Evolutionary conservation across 768 basidiomycete genomes (phyloP).

Genomic region (Tephrocybe sp.): DNA sequence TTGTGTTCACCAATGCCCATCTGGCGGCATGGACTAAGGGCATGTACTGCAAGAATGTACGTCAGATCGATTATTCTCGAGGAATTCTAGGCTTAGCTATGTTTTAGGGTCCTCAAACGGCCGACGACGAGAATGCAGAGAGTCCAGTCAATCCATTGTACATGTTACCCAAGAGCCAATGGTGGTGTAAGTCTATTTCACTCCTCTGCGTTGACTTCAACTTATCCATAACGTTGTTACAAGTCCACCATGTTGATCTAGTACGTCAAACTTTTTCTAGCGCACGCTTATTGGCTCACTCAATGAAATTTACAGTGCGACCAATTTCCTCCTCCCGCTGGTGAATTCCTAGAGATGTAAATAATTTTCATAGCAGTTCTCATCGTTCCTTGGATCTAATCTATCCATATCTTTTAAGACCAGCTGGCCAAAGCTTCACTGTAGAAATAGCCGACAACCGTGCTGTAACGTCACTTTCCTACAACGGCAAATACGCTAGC

Average conservation of each 20-base stretch:
- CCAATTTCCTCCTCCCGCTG: slow-evolving; percentile 38
- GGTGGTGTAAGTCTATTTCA: slow-evolving; percentile 39
- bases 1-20: slow-evolving; percentile 30
- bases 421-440: slow-evolving; percentile 44
- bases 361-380: slow-evolving; percentile 10
- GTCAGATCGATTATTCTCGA: slow-evolving; percentile 9
- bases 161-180: slow-evolving; percentile 34
- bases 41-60: slow-evolving; percentile 46
- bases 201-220: not conserved
- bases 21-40: slow-evolving; percentile 37
- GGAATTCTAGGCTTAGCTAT: not conserved
- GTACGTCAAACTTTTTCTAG: slow-evolving; percentile 21
- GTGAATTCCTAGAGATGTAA: slow-evolving; percentile 42
- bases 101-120: slow-evolving; percentile 22
- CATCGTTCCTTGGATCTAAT: not conserved
- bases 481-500: slow-evolving; percentile 31
- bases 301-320: slow-evolving; percentile 29
- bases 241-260: slow-evolving; percentile 34
- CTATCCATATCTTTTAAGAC: slow-evolving; percentile 26
- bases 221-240: no score
- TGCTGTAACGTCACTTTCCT: slow-evolving; percentile 43
- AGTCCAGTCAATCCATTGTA: slow-evolving; percentile 39
- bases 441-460: slow-evolving; percentile 50
- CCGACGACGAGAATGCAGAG: slow-evolving; percentile 34
- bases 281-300: not conserved